These are phyloP conservation scores for Trametes cinnabarina DNA, from an alignment of 768 basidiomycete species.

Conservation along the genomic window DNA sequence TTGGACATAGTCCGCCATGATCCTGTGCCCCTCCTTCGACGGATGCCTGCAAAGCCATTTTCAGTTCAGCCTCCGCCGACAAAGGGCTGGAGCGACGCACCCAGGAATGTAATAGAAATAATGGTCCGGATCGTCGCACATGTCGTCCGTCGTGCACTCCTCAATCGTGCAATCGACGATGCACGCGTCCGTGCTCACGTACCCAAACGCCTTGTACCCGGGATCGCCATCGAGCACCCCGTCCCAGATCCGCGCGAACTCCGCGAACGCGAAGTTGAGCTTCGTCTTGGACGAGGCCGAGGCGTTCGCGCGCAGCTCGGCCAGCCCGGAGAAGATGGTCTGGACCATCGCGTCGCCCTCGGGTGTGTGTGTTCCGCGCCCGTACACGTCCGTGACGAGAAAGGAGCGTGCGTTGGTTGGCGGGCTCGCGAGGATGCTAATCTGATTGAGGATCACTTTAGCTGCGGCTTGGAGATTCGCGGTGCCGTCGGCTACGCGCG, in stretches of 20 bases:
- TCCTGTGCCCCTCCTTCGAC: constrained; percentile 45
- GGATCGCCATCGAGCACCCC: constrained; percentile 44
- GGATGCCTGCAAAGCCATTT: constrained; percentile 40
- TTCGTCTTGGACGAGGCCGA: background rate
- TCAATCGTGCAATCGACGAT: constrained; percentile 14
- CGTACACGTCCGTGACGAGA: constrained; percentile 50
- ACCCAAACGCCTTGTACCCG: constrained; percentile 49
- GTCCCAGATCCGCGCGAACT: constrained; percentile 50
- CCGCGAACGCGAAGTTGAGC: constrained; percentile 42
- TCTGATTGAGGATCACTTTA: constrained; percentile 42
- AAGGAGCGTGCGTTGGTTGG: constrained; percentile 52
- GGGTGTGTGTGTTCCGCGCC: constrained; percentile 40
- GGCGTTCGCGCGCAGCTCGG: constrained; percentile 31
- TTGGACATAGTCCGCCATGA: constrained; percentile 53
- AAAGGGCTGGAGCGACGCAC: constrained; percentile 30
- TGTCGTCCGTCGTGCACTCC: constrained; percentile 21
- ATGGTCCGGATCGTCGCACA: constrained; percentile 37
- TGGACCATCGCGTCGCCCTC: constrained; percentile 49
- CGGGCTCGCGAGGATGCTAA: constrained; percentile 43
- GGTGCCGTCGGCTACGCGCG: constrained; percentile 41
- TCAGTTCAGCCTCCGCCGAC: background rate
- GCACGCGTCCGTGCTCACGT: constrained; percentile 34
- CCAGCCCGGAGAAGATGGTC: constrained; percentile 43
- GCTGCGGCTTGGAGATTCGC: constrained; percentile 45
- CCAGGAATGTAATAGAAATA: constrained; percentile 53